Conservation (phyloP, 1,139 yeast genomes). For the Suhomyces kunorum region DNA sequence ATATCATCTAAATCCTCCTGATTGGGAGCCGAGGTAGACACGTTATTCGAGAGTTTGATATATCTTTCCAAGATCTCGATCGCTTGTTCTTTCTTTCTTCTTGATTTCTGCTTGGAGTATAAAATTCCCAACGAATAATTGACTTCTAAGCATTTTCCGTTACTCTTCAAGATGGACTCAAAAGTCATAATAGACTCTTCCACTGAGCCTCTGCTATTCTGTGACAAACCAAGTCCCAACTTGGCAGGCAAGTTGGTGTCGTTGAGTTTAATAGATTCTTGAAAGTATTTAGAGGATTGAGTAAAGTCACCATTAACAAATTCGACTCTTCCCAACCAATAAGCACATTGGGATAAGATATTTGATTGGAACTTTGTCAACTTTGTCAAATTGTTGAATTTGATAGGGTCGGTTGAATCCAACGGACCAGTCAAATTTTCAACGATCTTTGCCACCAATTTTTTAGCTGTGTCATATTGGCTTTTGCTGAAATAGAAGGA, state of each 20-base stretch:
- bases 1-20: conserved; percentile 29
- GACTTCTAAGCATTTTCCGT: conserved; percentile 74
- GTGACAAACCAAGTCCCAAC: conserved; percentile 86
- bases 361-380: conserved; percentile 34
- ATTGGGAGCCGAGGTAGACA: conserved; percentile 31
- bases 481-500: conserved; percentile 63
- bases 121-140: conserved; percentile 74
- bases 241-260: conserved; percentile 67
- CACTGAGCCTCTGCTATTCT: conserved; percentile 66
- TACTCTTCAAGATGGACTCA: conserved; percentile 67
- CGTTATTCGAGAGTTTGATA: conserved; percentile 55
- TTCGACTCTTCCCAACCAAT: conserved; percentile 83
- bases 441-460: conserved; percentile 55
- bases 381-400: conserved; percentile 22
- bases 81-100: conserved; percentile 48
- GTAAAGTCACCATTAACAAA: conserved; percentile 61
- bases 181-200: conserved; percentile 87
- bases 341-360: conserved; percentile 72
- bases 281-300: conserved; percentile 71
- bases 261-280: conserved; percentile 65
- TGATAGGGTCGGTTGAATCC: conserved; percentile 23
- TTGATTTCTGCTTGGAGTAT: conserved; percentile 54
- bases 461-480: conserved; percentile 57
- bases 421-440: conserved; percentile 35
- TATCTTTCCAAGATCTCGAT: conserved; percentile 72